Percentiles rank a stretch among this genome's conserved stretches.
Evolutionary conservation across 768 basidiomycete genomes (phyloP).

Genomic region (Boletus rex-veris): DNA sequence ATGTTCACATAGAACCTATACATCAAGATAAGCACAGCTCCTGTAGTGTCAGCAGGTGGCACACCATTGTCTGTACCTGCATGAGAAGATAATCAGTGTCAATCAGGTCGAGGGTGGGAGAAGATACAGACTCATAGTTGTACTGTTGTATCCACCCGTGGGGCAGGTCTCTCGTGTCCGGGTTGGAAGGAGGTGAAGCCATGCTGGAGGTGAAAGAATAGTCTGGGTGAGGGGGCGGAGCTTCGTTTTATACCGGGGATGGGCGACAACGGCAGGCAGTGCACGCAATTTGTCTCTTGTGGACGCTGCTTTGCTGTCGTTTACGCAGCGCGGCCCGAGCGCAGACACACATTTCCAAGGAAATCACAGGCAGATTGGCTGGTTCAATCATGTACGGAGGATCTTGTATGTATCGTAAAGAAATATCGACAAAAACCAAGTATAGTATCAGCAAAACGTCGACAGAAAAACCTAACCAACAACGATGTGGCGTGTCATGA

Average conservation of each 20-base stretch:
- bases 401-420: conserved; percentile 22
- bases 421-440: conserved; percentile 27
- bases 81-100: conserved; percentile 24
- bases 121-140: conserved; percentile 55
- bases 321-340: conserved; percentile 24
- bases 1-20: conserved; percentile 79
- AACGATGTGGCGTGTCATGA: conserved; percentile 2
- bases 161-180: conserved; percentile 61
- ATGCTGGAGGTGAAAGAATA: conserved; percentile 30
- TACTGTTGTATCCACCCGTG: conserved; percentile 67
- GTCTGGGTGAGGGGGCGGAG: conserved; percentile 23
- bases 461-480: conserved; percentile 3
- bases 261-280: conserved; percentile 10
- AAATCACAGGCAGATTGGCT: neutral
- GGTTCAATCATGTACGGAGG: neutral
- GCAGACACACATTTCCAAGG: conserved; percentile 5
- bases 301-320: conserved; percentile 33
- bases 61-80: conserved; percentile 66
- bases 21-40: neutral
- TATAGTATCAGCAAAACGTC: conserved; percentile 23
- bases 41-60: conserved; percentile 12
- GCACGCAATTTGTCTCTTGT: conserved; percentile 20
- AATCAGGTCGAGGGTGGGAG: conserved; percentile 12
- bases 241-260: conserved; percentile 21
- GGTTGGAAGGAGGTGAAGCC: conserved; percentile 44